These are phyloP conservation scores for Tolypocladium inflatum DNA, from an alignment of 2,329 filamentous ascomycete genomes.

Conservation along the genomic window DNA sequence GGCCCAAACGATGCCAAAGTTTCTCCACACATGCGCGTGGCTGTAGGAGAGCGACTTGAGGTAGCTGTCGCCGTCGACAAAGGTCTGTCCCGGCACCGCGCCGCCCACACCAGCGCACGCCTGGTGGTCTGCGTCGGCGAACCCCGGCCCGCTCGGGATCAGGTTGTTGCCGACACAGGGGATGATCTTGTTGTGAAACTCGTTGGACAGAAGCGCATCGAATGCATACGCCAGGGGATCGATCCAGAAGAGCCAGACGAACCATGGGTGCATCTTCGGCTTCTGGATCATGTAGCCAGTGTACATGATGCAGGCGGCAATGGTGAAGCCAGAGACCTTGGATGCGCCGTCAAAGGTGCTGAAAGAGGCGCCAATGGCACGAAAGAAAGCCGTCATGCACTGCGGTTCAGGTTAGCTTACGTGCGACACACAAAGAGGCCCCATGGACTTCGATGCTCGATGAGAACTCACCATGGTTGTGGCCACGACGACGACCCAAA, in stretches of 20 bases:
- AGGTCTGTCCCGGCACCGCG: slow-evolving; percentile 35
- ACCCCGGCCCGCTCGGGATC: slow-evolving; percentile 40
- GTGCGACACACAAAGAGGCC: not conserved
- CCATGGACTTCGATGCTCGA: not conserved
- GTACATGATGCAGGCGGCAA: slow-evolving; percentile 49
- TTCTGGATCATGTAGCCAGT: slow-evolving; percentile 55
- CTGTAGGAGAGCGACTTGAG: slow-evolving; percentile 44
- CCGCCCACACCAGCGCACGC: slow-evolving; percentile 51
- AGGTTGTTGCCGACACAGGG: slow-evolving; percentile 39
- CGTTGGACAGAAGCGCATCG: slow-evolving; percentile 59
- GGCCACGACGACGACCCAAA: slow-evolving; percentile 42
- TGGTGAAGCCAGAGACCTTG: slow-evolving; percentile 41
- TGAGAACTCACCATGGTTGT: slow-evolving; percentile 35
- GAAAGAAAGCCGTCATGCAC: slow-evolving; percentile 50
- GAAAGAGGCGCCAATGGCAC: slow-evolving; percentile 45
- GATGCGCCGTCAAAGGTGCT: slow-evolving; percentile 48
- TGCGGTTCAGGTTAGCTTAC: slow-evolving; percentile 7
- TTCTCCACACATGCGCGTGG: slow-evolving; percentile 45
- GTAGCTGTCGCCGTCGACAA: slow-evolving; percentile 49
- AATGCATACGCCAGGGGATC: slow-evolving; percentile 63
- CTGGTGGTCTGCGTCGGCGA: slow-evolving; percentile 30
- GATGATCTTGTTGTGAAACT: slow-evolving; percentile 52
- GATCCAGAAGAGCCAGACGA: slow-evolving; percentile 55
- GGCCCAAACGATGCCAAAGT: slow-evolving; percentile 52
- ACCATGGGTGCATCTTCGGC: slow-evolving; percentile 53